Base-by-base conservation (phyloP, 176 grass and related monocot genomes). In the Otatea glauca region DNA sequence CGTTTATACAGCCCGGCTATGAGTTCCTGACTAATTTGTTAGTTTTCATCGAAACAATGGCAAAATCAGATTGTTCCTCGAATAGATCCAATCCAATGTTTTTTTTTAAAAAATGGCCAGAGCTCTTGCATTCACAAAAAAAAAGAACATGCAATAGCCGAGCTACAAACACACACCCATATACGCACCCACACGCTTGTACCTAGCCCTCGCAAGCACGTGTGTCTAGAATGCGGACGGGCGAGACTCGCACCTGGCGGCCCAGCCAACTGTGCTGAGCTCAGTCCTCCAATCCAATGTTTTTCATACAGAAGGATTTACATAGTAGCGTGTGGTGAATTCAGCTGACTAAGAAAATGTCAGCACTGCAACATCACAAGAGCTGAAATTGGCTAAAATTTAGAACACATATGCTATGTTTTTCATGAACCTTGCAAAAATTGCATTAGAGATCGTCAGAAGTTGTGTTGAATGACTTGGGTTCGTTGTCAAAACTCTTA, bases 341-440 rank as follows among this genome's bases (percentile, higher is more conserved):
- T 32, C 45, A 77, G 37, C 68, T 66, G 63, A 42, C 82, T 34
- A 17, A 20, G 61, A 68, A 84, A 76, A n/a, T 56, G 82, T 75
- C 60, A 67, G 14, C 14, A 65, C 9, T 5, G 0, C 27, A 23
- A 14, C 24, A 67, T n/a, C 6, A 5, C 14, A 29, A 29, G 12
- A 29, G 15, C 17, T 77, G 5, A 37, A 29, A 47, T 6, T 10
- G 20, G 41, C 41, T 23, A 14, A 8, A 14, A 25, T 47, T 7
- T 48, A 20, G 41, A 47, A 65, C 14, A 32, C 2, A 3, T 15
- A 32, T 38, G 32, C n/a, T 10, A 18, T 34, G 32, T 29, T 20
- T 38, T 16, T 35, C 2, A 25, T 5, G 68, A 70, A 23, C 2
- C 39, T 70, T 5, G 39, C 6, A 71, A 15, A 71, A 25, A 15